Conservation (phyloP, 2,329 filamentous ascomycete genomes). For the Aureobasidium mangrovei region DNA sequence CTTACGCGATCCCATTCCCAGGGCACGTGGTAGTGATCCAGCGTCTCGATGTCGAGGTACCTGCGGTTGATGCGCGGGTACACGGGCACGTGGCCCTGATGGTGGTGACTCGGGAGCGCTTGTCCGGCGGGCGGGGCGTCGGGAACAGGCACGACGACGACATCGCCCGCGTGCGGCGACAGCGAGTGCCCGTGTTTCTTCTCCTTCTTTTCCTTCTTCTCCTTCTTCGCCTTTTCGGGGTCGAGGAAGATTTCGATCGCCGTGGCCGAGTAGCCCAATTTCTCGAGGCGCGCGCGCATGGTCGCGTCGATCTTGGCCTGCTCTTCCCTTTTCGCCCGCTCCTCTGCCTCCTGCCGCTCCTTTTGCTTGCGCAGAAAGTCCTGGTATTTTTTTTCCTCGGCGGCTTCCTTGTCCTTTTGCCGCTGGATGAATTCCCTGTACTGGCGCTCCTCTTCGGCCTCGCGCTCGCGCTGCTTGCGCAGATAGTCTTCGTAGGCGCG, state of each 20-base stretch:
- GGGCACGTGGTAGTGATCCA: constrained; percentile 39
- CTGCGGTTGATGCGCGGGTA: constrained; percentile 40
- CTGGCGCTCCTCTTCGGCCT: constrained; percentile 17
- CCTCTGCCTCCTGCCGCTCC: constrained; percentile 33
- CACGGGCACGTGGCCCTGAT: constrained; percentile 25
- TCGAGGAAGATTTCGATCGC: constrained; percentile 41
- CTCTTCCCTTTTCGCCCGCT: constrained; percentile 31
- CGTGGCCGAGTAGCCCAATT: constrained; percentile 39
- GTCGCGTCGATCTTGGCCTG: constrained; percentile 36
- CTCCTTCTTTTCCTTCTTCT: constrained; percentile 19
- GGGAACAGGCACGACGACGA: background rate
- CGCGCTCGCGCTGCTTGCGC: background rate
- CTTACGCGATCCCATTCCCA: constrained; percentile 40
- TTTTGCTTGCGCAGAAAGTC: constrained; percentile 32
- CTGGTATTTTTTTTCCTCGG: constrained; percentile 34
- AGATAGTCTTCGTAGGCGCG: constrained; percentile 8
- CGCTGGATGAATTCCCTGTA: background rate
- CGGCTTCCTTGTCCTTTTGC: constrained; percentile 31
- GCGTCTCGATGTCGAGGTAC: constrained; percentile 37
- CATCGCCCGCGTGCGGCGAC: background rate
- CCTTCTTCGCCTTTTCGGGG: constrained; percentile 36
- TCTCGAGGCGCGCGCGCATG: constrained; percentile 37
- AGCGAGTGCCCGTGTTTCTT: constrained; percentile 4
- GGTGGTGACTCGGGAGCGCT: background rate
- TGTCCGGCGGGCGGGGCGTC: background rate